Evolutionary conservation across 768 basidiomycete species (phyloP), one percentile per base, ranked within the genome.

Genomic region (Amanita brunnescens): DNA sequence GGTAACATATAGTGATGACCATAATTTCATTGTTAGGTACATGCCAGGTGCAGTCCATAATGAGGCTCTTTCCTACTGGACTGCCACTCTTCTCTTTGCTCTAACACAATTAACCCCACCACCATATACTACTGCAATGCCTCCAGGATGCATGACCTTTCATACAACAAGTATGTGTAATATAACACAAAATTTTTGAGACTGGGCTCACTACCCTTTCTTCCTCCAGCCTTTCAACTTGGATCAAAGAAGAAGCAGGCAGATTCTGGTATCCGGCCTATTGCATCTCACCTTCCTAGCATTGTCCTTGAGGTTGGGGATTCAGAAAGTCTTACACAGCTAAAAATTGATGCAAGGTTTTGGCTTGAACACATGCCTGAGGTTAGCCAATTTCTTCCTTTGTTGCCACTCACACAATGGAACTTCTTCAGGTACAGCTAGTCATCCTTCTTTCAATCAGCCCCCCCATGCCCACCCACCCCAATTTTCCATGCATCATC

Each of bases 1-100:
- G 32, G 51, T 59, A 46, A 52, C 55, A 6, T 58, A 56, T 33
- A 58, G 55, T 33, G 55, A 58, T 50, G 57, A 54, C 34, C 26
- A 53, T 45, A 57, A 59, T 44, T 59, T 59, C 47, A 55, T 59
- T 48, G 53, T 59, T 50, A 55, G 40, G 32, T 59, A 46, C 44
- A 54, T 57, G 51, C 54, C 56, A 53, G 37, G 54, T 53, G 9
- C 18, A 29, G 41, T 18, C 47, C 53, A 58, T 52, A 35, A 52
- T 49, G 46, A 7, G 50, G 55, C 55, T 37, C 35, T 18, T 51
- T 2, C 13, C 38, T 33, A 21, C 39, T 55, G 53, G 51, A 21
- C 10, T 47, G 34, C 45, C 32, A 29, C 2, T 1, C 1, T 21
- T 40, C 0, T 13, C 2, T 0, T 21, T 13, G 6, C 39, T 23